These are phyloP conservation scores for Leucocoprinus birnbaumii DNA, from an alignment of 768 basidiomycete genomes.

Conservation along the genomic window DNA sequence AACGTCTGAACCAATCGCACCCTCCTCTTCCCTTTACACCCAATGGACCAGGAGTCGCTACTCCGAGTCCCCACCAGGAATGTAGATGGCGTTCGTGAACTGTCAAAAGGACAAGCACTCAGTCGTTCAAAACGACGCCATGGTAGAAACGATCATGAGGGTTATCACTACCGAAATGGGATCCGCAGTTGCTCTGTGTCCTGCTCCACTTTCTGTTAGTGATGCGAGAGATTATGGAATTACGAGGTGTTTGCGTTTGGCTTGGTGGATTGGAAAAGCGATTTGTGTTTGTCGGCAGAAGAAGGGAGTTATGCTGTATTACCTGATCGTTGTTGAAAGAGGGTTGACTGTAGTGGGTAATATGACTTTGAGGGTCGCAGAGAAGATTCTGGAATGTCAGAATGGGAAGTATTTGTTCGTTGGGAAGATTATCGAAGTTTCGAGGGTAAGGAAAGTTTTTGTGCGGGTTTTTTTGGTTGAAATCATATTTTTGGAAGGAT, in stretches of 20 bases:
- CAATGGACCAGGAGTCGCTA: constrained; percentile 4
- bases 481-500: too few relatives aligned
- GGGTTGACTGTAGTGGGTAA: constrained; percentile 11
- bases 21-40: constrained; percentile 29
- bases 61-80: too few relatives aligned
- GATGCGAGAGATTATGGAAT: constrained; percentile 39
- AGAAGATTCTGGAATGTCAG: constrained; percentile 27
- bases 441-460: constrained; percentile 18
- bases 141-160: constrained; percentile 43
- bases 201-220: constrained; percentile 34
- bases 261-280: constrained; percentile 63
- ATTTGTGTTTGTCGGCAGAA: constrained; percentile 48
- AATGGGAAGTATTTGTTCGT: constrained; percentile 40
- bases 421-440: constrained; percentile 59
- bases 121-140: constrained; percentile 35
- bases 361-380: constrained; percentile 23
- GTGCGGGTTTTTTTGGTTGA: too few relatives aligned
- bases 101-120: too few relatives aligned
- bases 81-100: too few relatives aligned
- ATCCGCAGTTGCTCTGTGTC: constrained; percentile 42
- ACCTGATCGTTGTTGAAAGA: not conserved
- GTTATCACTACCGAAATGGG: constrained; percentile 53
- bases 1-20: constrained; percentile 58
- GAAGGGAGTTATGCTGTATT: constrained; percentile 21
- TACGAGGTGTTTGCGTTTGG: constrained; percentile 51